These are phyloP conservation scores for Phoenix roebelenii DNA, from an alignment of 176 grass and related monocot genomes.

Conservation along the genomic window DNA sequence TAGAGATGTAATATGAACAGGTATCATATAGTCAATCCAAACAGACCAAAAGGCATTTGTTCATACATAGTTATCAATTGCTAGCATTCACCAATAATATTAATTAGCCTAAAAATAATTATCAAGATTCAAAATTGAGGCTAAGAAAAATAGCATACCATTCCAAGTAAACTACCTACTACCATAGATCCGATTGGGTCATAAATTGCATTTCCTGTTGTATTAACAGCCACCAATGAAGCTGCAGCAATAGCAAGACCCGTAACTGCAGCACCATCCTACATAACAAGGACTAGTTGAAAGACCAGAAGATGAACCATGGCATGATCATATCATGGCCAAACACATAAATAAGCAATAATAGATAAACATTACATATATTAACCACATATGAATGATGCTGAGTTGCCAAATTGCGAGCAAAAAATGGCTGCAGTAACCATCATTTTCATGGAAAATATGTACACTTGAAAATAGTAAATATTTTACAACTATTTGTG, in stretches of 20 bases:
- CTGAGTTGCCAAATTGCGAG: too few species aligned
- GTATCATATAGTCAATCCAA: too few species aligned
- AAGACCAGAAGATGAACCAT: not conserved
- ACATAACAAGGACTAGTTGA: constrained; percentile 15
- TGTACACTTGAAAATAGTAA: not conserved
- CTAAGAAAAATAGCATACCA: constrained; percentile 39
- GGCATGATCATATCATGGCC: not conserved
- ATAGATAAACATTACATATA: not conserved
- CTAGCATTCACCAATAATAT: too few species aligned
- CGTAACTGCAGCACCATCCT: constrained; percentile 90
- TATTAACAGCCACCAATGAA: constrained; percentile 83
- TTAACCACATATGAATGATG: too few species aligned
- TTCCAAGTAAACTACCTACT: constrained; percentile 85
- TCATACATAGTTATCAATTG: too few species aligned
- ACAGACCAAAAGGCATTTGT: too few species aligned
- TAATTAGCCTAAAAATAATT: too few species aligned
- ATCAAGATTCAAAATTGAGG: too few species aligned
- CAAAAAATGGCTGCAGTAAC: too few species aligned
- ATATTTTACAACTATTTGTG: constrained; percentile 6
- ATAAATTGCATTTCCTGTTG: constrained; percentile 89
- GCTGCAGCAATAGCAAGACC: constrained; percentile 85
- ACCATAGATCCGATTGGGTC: constrained; percentile 94
- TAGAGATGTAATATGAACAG: too few species aligned
- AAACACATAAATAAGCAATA: not conserved
- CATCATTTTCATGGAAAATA: not conserved